Conservation (phyloP, 208 protist genomes). For the Crithidia expoeki region DNA sequence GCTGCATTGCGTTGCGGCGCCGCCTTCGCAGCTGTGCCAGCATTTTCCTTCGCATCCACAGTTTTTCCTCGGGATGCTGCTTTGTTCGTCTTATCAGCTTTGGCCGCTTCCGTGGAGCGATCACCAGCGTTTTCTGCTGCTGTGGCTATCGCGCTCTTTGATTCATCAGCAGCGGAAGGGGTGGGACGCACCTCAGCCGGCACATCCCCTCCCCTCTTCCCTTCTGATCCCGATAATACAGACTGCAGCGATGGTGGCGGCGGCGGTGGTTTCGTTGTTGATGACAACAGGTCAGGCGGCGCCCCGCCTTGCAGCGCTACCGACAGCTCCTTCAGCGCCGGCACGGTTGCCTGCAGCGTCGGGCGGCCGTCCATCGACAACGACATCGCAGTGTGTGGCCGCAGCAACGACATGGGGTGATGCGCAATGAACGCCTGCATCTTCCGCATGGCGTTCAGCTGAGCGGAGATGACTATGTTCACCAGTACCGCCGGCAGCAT, state of each 20-base stretch:
- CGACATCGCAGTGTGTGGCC: not conserved
- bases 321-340: slow-evolving; percentile 17
- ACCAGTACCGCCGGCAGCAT: slow-evolving; percentile 62
- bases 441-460: slow-evolving; percentile 45
- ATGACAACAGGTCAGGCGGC: not conserved
- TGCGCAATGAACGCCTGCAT: slow-evolving; percentile 56
- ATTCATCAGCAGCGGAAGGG: not conserved
- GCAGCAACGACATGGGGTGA: slow-evolving; percentile 40
- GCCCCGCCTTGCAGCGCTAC: slow-evolving; percentile 8
- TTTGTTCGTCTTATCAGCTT: too few relatives aligned
- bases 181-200: not conserved
- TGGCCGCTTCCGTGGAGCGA: too few relatives aligned
- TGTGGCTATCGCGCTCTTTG: not conserved
- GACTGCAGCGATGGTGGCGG: too few relatives aligned
- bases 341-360: slow-evolving; percentile 5
- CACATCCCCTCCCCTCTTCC: not conserved
- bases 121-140: too few relatives aligned
- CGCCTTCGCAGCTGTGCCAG: not conserved
- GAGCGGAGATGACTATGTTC: slow-evolving; percentile 69
- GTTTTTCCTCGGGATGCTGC: too few relatives aligned
- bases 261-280: too few relatives aligned
- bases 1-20: too few relatives aligned
- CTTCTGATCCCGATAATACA: not conserved
- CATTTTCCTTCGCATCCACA: not conserved
- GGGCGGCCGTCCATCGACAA: not conserved